Conservation (phyloP, 805 yeast genomes). For the Kregervanrija fluxuum region DNA sequence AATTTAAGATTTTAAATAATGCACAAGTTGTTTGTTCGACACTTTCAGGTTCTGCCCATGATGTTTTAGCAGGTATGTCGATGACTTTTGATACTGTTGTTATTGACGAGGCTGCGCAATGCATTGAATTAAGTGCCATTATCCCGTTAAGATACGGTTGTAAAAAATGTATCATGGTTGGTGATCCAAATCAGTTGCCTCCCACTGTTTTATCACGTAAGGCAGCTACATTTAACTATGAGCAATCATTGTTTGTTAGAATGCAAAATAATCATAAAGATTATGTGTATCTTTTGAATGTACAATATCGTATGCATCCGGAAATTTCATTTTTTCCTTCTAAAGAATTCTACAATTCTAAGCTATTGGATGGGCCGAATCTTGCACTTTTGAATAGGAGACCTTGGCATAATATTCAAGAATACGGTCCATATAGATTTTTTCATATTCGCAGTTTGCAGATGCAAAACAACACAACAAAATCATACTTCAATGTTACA, state of each 20-base stretch:
- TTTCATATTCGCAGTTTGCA: constrained; percentile 67
- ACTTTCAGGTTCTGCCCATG: constrained; percentile 90
- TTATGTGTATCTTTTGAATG: constrained; percentile 69
- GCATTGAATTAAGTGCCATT: constrained; percentile 86
- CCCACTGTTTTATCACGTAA: constrained; percentile 91
- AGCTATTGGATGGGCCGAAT: constrained; percentile 69
- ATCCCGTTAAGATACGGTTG: constrained; percentile 93
- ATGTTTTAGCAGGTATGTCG: constrained; percentile 65
- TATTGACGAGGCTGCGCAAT: constrained; percentile 96
- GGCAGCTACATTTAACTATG: constrained; percentile 75
- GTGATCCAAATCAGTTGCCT: constrained; percentile 97
- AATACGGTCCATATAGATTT: constrained; percentile 71
- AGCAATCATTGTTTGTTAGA: constrained; percentile 88
- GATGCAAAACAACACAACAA: constrained; percentile 51
- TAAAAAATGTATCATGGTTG: constrained; percentile 88
- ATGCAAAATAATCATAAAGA: constrained; percentile 65
- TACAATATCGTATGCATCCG: constrained; percentile 98
- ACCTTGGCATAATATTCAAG: constrained; percentile 62
- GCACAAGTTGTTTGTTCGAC: constrained; percentile 91
- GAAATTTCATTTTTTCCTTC: constrained; percentile 84
- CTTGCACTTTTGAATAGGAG: constrained; percentile 54
- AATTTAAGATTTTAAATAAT: constrained; percentile 58
- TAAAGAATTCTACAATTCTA: constrained; percentile 66
- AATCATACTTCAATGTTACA: constrained; percentile 60
- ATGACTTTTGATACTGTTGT: constrained; percentile 83